Percentiles rank a stretch among this genome's conserved stretches.
Conservation (phyloP, 441 rosid species). For the Gossypium aridum region DNA sequence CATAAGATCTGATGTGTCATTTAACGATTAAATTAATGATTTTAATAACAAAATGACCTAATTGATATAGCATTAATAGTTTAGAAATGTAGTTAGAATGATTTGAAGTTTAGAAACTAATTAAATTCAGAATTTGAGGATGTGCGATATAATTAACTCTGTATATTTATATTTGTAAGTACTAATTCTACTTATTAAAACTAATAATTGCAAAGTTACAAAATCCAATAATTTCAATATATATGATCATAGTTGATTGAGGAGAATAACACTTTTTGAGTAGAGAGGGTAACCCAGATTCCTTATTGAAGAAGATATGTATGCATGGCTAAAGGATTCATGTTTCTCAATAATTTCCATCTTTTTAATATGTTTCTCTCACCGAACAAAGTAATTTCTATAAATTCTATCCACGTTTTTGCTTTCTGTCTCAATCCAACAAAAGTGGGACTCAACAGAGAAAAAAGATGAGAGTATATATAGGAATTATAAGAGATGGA, state of each 20-base stretch:
- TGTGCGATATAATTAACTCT: too few species aligned
- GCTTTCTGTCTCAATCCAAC: slow-evolving; percentile 17
- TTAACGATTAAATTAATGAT: too few species aligned
- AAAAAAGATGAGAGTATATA: slow-evolving; percentile 4
- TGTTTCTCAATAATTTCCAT: not conserved
- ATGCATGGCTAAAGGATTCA: not conserved
- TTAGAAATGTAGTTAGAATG: too few species aligned
- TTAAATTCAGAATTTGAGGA: too few species aligned
- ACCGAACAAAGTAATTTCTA: slow-evolving; percentile 17
- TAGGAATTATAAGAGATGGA: slow-evolving; percentile 2
- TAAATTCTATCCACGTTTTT: slow-evolving; percentile 13
- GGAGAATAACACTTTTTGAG: not conserved
- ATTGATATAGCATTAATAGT: too few species aligned
- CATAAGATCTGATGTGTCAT: too few species aligned
- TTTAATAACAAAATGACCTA: too few species aligned
- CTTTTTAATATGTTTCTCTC: not conserved
- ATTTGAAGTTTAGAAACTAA: too few species aligned
- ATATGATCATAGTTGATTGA: too few species aligned
- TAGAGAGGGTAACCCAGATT: not conserved
- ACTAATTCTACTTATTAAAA: not conserved
- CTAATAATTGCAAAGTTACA: not conserved
- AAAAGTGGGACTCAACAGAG: slow-evolving; percentile 12
- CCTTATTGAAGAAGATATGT: slow-evolving; percentile 21
- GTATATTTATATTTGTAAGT: too few species aligned
- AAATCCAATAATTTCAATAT: not conserved